phyloP scores from a whole-genome alignment of 768 basidiomycete species.

The Epithele typhae region DNA sequence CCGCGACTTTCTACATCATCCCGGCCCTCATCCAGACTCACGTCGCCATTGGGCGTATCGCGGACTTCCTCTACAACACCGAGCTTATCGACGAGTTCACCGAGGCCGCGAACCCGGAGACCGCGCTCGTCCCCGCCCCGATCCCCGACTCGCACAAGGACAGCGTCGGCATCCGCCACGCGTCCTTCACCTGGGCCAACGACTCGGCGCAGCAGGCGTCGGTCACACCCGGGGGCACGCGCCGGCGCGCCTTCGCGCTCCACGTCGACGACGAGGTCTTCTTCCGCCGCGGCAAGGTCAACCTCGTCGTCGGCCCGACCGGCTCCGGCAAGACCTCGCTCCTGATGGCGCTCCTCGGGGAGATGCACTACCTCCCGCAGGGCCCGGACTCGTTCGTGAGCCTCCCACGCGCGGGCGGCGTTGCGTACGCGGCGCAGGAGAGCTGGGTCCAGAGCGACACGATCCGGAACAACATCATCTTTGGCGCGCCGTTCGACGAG shows the following conservation, averaged over 20 bases:
- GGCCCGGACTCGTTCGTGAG: conserved; percentile 59
- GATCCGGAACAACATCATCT: conserved; percentile 43
- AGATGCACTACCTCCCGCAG: conserved; percentile 54
- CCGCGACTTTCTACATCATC: neutral
- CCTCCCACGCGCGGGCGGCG: conserved; percentile 62
- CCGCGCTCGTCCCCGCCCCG: neutral
- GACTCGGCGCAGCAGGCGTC: neutral
- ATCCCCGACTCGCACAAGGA: conserved; percentile 4
- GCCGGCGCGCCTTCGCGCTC: conserved; percentile 40
- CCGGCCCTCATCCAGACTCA: conserved; percentile 18
- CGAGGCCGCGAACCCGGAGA: neutral
- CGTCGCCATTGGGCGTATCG: conserved; percentile 37
- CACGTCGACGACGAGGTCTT: conserved; percentile 42
- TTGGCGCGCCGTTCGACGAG: conserved; percentile 41
- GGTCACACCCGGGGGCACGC: conserved; percentile 4
- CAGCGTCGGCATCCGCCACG: conserved; percentile 14
- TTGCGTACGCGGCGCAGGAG: conserved; percentile 77
- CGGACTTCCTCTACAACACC: conserved; percentile 35
- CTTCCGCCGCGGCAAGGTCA: conserved; percentile 46
- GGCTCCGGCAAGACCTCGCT: conserved; percentile 53
- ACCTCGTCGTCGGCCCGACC: conserved; percentile 53
- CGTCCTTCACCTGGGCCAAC: conserved; percentile 16
- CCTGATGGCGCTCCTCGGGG: conserved; percentile 56
- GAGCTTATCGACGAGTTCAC: conserved; percentile 18
- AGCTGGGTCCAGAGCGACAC: conserved; percentile 53